Base-by-base conservation (phyloP, 2,329 filamentous ascomycete genomes). In the Acephala macrosclerotiorum region DNA sequence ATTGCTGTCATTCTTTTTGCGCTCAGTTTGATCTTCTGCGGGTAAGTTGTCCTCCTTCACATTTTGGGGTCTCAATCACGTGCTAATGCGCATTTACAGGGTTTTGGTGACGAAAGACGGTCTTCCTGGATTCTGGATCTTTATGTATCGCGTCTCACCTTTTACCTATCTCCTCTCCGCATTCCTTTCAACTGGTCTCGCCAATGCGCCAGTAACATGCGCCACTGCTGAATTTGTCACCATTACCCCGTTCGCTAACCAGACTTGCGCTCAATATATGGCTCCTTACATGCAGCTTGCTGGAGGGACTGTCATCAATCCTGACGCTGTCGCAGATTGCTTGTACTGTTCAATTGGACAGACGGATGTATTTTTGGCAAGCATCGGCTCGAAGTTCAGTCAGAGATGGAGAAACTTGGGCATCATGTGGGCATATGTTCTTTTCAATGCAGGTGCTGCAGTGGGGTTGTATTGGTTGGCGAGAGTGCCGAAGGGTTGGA, bases 121-220 rank as follows among this genome's bases (percentile, higher is more conserved):
- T 0, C 84, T 96, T 40, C 91, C 92, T 0, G 80, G 87, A 2
- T 94, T 94, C 83, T 95, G 92, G 91, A 89, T 91, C 72, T 94
- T 93, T 82, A 92, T 94, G 90, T 96, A 95, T 78, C 87, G 91
- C 53, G 80, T 94, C 60, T 93, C 90, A 0, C 93, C 94, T 0
- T 92, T 97, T 61, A 94, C 91, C 0, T 97, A 97, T 76, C 81
- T 96, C 20, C 87, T 96, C 16, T 85, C 85, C 4, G 92, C 90
- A 20, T 88, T 97, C 80, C 78, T 95, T 0, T 84, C 89, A 0
- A 86, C 85, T 0, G 92, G 87, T 4, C 81, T 97, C 2, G 91
- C 91, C 59, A 89, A 91, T 73, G 87, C 87, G 0, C 57, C 80
- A 0, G 88, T 95, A 35, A 72, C 77, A 0, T 97, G 94, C 77